A percentile compares a stretch with the other conserved stretches of the same genome.
These are phyloP conservation scores for Cystoderma amianthinum DNA, from an alignment of 768 basidiomycete species.

Conservation along the genomic window DNA sequence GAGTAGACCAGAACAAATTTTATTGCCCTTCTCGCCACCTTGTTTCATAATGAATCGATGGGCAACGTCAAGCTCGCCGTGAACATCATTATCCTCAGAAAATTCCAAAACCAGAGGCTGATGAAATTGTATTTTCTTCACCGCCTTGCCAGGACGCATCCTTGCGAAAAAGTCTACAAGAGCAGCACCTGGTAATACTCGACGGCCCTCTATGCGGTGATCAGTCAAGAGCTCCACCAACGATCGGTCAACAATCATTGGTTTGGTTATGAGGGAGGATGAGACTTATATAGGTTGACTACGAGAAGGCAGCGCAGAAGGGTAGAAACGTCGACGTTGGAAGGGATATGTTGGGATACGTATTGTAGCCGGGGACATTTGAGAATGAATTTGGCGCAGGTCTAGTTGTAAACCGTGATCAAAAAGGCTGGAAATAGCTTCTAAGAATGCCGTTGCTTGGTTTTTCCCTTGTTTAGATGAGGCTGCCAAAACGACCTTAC, in stretches of 20 bases:
- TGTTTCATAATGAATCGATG: conserved; percentile 16
- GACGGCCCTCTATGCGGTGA: conserved; percentile 24
- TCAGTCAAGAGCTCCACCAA: conserved; percentile 20
- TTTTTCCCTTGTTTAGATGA: conserved; percentile 23
- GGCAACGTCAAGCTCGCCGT: conserved; percentile 12
- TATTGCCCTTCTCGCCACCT: conserved; percentile 9
- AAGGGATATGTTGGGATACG: conserved; percentile 27
- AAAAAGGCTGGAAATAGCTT: conserved; percentile 17
- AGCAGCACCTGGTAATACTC: conserved; percentile 24
- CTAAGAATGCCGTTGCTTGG: conserved; percentile 21
- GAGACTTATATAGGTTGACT: conserved; percentile 3
- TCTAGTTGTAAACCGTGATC: conserved; percentile 19
- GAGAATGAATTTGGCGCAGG: conserved; percentile 14
- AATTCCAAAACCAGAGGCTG: conserved; percentile 20
- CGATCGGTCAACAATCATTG: conserved; percentile 18
- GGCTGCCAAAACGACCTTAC: conserved; percentile 15
- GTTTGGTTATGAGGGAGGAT: no score
- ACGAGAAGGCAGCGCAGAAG: conserved; percentile 18
- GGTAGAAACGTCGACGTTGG: conserved; percentile 25
- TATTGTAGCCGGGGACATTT: conserved; percentile 18
- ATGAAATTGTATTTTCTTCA: conserved; percentile 22
- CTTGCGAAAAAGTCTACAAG: conserved; percentile 23
- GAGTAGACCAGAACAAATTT: conserved; percentile 21
- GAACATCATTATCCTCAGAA: conserved; percentile 14
- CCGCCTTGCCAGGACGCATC: conserved; percentile 8